Conservation (phyloP, 805 yeast species). For the Saccharomycopsis fodiens region DNA sequence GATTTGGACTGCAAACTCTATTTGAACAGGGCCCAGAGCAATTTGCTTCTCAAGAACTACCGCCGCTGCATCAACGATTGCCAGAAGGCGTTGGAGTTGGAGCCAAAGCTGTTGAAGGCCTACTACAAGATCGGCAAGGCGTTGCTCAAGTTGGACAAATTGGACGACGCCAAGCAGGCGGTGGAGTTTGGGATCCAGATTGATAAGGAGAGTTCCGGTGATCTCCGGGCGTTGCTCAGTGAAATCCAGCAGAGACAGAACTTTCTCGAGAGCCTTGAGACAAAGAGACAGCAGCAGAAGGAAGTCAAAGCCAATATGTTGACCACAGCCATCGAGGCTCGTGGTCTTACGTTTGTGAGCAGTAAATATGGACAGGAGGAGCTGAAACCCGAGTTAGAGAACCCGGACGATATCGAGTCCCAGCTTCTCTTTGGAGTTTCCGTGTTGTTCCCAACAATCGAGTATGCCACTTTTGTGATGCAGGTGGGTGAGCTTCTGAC, state of each 20-base stretch:
- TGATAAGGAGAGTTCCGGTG: constrained; percentile 55
- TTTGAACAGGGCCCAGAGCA: constrained; percentile 86
- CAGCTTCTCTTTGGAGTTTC: constrained; percentile 77
- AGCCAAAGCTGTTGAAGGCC: constrained; percentile 75
- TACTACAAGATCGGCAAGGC: constrained; percentile 81
- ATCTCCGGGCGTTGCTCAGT: constrained; percentile 40
- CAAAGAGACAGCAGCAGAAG: constrained; percentile 30
- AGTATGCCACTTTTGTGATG: constrained; percentile 77
- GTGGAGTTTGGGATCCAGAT: constrained; percentile 55
- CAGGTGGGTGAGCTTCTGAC: constrained; percentile 68
- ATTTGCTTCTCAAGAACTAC: constrained; percentile 76
- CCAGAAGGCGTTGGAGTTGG: constrained; percentile 54
- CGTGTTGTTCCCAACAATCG: constrained; percentile 72
- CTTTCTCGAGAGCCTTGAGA: constrained; percentile 28
- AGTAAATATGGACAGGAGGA: constrained; percentile 30
- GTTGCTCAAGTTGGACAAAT: constrained; percentile 54
- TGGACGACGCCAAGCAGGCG: constrained; percentile 65
- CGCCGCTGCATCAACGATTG: constrained; percentile 85
- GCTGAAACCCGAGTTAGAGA: constrained; percentile 38
- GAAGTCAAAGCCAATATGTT: constrained; percentile 31
- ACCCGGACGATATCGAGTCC: constrained; percentile 60
- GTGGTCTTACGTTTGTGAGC: constrained; percentile 46
- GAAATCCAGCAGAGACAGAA: constrained; percentile 31
- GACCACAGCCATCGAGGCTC: constrained; percentile 50
- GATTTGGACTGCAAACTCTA: constrained; percentile 55